A percentile compares a stretch with the other conserved stretches of the same genome.
Evolutionary conservation across 805 yeast species (phyloP).

Genomic region (Trichomonascus vanleenenianus): DNA sequence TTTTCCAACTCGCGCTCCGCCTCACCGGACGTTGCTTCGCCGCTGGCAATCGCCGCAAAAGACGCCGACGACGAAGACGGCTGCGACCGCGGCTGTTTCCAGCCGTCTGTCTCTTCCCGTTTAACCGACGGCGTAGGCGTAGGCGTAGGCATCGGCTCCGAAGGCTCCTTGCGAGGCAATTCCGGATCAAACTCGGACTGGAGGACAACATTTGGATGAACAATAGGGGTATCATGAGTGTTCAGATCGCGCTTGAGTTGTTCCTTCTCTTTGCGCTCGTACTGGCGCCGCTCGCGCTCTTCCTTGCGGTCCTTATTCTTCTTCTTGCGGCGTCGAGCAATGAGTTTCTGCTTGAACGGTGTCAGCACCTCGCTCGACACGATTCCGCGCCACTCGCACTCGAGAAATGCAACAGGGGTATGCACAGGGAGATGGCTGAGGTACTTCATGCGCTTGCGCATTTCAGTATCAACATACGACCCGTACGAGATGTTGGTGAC

Average conservation of each 20-base stretch:
- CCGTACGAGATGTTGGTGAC: conserved; percentile 69
- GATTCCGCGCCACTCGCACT: conserved; percentile 67
- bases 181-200: neutral
- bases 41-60: conserved; percentile 10
- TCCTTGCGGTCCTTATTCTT: conserved; percentile 22
- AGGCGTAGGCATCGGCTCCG: conserved; percentile 1
- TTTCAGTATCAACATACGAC: conserved; percentile 51
- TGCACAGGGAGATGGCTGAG: conserved; percentile 79
- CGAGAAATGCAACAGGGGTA: conserved; percentile 74
- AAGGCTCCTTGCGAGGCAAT: too few relatives aligned
- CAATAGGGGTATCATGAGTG: conserved; percentile 10
- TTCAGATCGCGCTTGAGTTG: conserved; percentile 27
- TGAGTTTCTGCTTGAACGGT: conserved; percentile 21
- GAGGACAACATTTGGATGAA: conserved; percentile 6
- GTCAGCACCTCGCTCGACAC: conserved; percentile 22
- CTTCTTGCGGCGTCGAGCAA: conserved; percentile 18
- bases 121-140: neutral
- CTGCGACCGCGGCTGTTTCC: conserved; percentile 4
- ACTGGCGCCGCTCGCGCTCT: conserved; percentile 20
- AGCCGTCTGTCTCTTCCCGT: neutral
- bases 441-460: conserved; percentile 59
- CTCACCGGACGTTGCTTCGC: conserved; percentile 14
- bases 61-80: conserved; percentile 7
- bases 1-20: conserved; percentile 14
- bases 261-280: conserved; percentile 31